These are phyloP conservation scores for Pistacia vera DNA, from an alignment of 345 rosid genomes.

Conservation along the genomic window DNA sequence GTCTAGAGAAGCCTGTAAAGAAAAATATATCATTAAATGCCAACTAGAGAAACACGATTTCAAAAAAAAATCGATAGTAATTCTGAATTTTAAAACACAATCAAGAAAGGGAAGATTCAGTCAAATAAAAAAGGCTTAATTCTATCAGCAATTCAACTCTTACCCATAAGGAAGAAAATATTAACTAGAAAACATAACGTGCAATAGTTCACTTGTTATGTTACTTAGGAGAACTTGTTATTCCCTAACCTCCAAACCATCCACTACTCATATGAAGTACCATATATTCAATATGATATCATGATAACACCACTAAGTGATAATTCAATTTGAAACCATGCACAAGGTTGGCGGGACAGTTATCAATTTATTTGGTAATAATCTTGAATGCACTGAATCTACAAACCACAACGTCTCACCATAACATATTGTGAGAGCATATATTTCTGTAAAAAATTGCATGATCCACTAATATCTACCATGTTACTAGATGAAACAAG, in stretches of 20 bases:
- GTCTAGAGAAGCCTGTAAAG: conserved; percentile 44
- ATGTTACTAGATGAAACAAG: background rate
- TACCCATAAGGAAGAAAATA: background rate
- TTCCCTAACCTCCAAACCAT: too few species aligned
- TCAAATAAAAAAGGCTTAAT: background rate
- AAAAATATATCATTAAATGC: background rate
- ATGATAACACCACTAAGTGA: background rate
- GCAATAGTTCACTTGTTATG: background rate
- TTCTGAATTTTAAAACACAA: conserved; percentile 6
- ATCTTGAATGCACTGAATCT: background rate
- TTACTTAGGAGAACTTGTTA: background rate
- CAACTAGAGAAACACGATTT: background rate
- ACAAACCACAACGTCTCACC: background rate
- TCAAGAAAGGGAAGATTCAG: background rate
- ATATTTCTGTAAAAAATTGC: background rate
- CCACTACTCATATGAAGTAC: background rate
- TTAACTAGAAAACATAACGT: background rate
- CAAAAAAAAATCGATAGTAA: background rate
- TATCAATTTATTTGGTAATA: background rate
- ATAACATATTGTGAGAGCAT: background rate
- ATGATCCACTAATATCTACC: background rate
- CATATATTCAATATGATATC: background rate
- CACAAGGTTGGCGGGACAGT: background rate
- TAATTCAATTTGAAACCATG: background rate
- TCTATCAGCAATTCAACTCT: background rate